Evolutionary conservation across 2,329 filamentous ascomycete species (phyloP), one percentile per base, ranked within the genome.

Genomic region (Lachnellula cervina): DNA sequence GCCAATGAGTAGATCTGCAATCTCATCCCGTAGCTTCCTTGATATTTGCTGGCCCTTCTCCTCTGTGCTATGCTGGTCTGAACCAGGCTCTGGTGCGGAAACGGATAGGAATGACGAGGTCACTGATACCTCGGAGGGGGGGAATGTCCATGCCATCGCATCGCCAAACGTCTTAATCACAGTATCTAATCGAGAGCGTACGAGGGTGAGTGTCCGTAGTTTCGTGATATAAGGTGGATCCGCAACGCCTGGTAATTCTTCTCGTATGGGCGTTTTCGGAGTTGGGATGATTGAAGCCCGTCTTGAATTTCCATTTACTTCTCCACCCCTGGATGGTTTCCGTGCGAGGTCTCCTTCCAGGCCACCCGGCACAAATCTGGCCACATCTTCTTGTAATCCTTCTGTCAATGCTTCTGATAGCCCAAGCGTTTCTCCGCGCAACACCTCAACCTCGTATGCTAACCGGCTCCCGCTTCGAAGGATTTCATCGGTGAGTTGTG

Each of bases 61-160:
- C 70, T 97, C 92, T 16, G 84, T 88, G 64, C 83, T 87, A 59
- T 88, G 80, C 62, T 79, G 78, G 62, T 80, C 80, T 56, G 73
- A 80, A 17, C 84, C 86, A 0, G 85, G 81, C 54, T 93, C 89
- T 0, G 93, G 92, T 0, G 88, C 90, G 0, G 92, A 96, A 13
- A 97, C 90, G 5, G 90, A 95, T 47, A 97, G 84, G 67, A 97
- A 91, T 0, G 89, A 91, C 0, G 90, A 93, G 46, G 87, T 83
- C 55, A 95, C 82, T 0, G 89, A 93, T 13, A 92, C 74, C 68
- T 96, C 91, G 0, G 89, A 95, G 0, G 93, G 92, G 0, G 93
- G 90, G 49, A 97, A 84, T 1, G 90, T 88, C 80, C 96, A 97
- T 64, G 95, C 88, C 89, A 97, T 96, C 34, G 94, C 93, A 65